Evolutionary conservation across 1,139 yeast genomes (phyloP), one percentile per base, ranked within the genome.

Genomic region (Taphrina sp.): DNA sequence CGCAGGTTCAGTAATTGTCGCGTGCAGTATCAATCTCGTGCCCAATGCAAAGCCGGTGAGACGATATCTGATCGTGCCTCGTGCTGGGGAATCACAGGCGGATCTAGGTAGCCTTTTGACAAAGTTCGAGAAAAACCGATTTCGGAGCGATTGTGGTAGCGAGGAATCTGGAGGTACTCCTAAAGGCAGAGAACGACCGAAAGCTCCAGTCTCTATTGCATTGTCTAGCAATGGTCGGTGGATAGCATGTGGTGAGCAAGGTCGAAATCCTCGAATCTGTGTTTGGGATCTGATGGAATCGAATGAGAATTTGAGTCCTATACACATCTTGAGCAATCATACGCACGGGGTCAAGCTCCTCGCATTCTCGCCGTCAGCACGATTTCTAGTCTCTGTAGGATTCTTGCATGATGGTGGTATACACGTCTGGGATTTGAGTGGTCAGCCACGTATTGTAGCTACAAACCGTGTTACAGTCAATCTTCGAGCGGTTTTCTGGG

Each of bases 401-500:
- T 49, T 39, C 23, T 14, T 49, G 45, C 54, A 49, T 22, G 54
- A 49, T 24, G 54, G 54, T 7, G 20, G 35, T 5, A 49, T 49
- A 8, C 54, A 49, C 41, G 41, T 31, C 17, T 49, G 44, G 36
- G 46, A 49, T 16, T 33, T 43, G 4, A 36, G 37, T n/a, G 31
- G 29, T 20, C 28, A 28, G 29, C 16, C 26, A 16, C 24, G 28
- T 2, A 49, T 39, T 33, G 39, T 38, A 7, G 54, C 54, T 2
- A 49, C 54, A 5, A 49, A 49, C 19, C 14, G 54, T 10, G 44
- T 49, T 23, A 49, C 54, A 4, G 37, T 33, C 12, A 41, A 35
- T 14, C 28, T 49, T 16, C 35, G 33, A 12, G 14, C 29, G 12
- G 17, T 33, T 12, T 7, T 33, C 3, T 49, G 54, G 54, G 36